Base-by-base conservation (phyloP, 306 rosid species). In the Medicago lupulina region DNA sequence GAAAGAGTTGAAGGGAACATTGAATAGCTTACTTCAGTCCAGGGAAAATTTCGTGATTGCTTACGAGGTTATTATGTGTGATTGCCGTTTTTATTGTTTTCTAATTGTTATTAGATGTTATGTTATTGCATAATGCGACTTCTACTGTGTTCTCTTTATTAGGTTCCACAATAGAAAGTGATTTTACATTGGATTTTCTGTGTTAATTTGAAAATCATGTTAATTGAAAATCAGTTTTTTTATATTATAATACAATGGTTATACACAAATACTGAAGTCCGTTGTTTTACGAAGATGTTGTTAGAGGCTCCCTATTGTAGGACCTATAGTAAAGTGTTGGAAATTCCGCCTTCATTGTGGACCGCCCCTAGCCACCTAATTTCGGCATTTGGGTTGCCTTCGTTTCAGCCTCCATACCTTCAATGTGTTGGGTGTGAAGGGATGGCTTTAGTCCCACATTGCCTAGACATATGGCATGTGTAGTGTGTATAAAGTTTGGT, bases 1-100 rank as follows among this genome's bases (percentile, higher is more conserved):
- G 46, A 92, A 81, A 19, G 96, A 88, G 83, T 78, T 90, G 84
- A 88, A 90, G 73, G 89, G 72, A 53, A 86, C 87, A 11, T 67
- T 92, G 69, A 83, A 88, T 46, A 81, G 69, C 72, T 80, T 86
- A 28, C 88, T 87, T 73, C 95, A 81, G 61, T 87, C 91, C 8
- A 81, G 86, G 86, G 93, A 88, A 41, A 65, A 14, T 53, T 93
- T 91, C 19, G 71, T 86, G 43, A 76, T 73, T 69, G 87, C 88
- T 64, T 89, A 90, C n/a, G 93, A 89, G 98, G 98, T 90, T 70
- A 58, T 15, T 75, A 23, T 36, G 47, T 67, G 4, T 51, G 73
- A 46, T 53, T 77, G 13, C 23, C 2, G 15, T 12, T 57, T 55
- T 39, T 70, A 4, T 70, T 51, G 2, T 57, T 41, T 55, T 39